Conservation (phyloP, 163 green algal species). For the Dunaliella salina region DNA sequence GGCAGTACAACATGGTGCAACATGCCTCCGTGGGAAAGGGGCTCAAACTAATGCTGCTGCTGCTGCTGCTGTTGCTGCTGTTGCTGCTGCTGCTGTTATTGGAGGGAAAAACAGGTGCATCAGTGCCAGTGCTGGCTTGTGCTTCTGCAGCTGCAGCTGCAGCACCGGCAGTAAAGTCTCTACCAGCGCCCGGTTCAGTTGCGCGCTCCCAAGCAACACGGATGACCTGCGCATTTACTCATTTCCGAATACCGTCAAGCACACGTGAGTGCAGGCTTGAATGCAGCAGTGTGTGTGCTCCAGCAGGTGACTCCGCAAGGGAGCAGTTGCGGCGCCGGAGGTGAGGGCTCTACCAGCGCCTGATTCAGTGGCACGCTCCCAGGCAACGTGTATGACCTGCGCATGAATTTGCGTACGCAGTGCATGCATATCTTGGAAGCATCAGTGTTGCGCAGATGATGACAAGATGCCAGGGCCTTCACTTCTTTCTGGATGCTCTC, state of each 20-base stretch:
- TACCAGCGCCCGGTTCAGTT: not conserved
- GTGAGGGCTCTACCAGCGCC: too few species aligned
- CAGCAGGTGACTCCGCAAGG: not conserved
- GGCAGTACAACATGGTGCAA: conserved; percentile 16
- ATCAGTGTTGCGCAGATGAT: too few species aligned
- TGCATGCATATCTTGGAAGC: too few species aligned
- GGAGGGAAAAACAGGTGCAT: not conserved
- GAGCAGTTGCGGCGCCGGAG: not conserved
- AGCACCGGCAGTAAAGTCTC: not conserved
- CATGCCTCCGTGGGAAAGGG: conserved; percentile 6
- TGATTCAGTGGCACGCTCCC: not conserved
- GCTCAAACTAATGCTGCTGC: not conserved
- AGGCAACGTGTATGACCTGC: not conserved
- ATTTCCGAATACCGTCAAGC: not conserved
- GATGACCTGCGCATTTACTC: not conserved
- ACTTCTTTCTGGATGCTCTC: too few species aligned
- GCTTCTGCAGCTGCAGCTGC: not conserved
- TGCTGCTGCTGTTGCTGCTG: not conserved
- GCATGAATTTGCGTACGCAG: too few species aligned
- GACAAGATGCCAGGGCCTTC: too few species aligned
- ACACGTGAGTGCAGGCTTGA: too few species aligned
- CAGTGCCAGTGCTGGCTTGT: not conserved
- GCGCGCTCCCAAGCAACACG: conserved; percentile 7
- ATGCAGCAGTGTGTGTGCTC: too few species aligned
- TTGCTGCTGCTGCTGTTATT: not conserved